Conservation (phyloP, 2,329 filamentous ascomycete species). For the Pseudofabraea citricarpa region DNA sequence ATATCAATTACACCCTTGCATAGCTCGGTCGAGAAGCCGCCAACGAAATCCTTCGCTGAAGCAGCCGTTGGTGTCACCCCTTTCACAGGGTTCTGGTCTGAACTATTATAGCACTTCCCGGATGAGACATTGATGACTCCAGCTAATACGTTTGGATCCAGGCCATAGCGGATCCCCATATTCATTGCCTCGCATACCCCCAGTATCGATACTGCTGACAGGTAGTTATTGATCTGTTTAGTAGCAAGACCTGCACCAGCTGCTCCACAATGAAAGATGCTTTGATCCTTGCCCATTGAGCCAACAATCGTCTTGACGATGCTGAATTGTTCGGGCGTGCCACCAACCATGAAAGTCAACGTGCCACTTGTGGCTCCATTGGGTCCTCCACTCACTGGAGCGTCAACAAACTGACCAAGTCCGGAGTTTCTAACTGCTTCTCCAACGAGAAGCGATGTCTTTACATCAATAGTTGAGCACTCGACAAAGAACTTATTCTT, state of each 20-base stretch:
- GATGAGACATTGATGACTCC: conserved; percentile 45
- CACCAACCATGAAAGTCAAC: conserved; percentile 33
- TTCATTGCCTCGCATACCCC: conserved; percentile 54
- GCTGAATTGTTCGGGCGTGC: conserved; percentile 29
- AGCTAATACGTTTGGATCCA: conserved; percentile 47
- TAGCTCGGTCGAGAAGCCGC: conserved; percentile 53
- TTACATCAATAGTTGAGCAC: conserved; percentile 67
- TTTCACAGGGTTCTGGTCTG: conserved; percentile 29
- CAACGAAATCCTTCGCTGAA: conserved; percentile 29
- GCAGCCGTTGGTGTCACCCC: conserved; percentile 26
- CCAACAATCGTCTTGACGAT: conserved; percentile 37
- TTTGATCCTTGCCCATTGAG: conserved; percentile 44
- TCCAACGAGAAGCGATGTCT: conserved; percentile 39
- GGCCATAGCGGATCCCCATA: conserved; percentile 52
- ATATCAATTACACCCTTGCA: conserved; percentile 55
- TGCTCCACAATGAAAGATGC: conserved; percentile 49
- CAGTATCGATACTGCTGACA: conserved; percentile 52
- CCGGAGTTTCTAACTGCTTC: conserved; percentile 6
- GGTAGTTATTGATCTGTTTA: conserved; percentile 58
- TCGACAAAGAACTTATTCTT: conserved; percentile 57
- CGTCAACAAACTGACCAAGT: conserved; percentile 18
- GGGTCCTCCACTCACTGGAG: conserved; percentile 30
- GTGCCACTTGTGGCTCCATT: conserved; percentile 28
- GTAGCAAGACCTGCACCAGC: conserved; percentile 50
- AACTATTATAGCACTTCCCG: conserved; percentile 26